Conservation (phyloP, 768 basidiomycete species). For the Podaxis rugospora region DNA sequence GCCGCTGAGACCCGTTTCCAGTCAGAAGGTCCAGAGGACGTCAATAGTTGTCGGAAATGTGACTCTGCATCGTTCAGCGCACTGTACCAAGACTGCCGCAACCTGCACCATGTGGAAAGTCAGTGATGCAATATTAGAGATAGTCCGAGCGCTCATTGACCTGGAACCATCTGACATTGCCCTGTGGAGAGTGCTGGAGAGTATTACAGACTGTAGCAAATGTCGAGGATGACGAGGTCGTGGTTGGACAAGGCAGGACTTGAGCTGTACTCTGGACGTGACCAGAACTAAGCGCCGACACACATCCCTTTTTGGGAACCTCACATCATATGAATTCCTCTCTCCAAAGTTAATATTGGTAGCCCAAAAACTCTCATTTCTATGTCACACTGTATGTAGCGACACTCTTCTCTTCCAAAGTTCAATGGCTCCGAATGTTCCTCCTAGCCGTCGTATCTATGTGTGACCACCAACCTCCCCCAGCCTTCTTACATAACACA, state of each 20-base stretch:
- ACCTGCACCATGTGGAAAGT: conserved; percentile 33
- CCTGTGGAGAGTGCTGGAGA: background rate
- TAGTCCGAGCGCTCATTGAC: conserved; percentile 12
- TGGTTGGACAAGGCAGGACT: background rate
- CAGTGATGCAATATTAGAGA: background rate
- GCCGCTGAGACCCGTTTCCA: conserved; percentile 78
- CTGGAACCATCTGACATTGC: conserved; percentile 31
- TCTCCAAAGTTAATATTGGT: background rate
- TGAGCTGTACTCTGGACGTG: background rate
- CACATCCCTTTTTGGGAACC: conserved; percentile 11
- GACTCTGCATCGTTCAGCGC: conserved; percentile 72
- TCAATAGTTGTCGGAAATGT: conserved; percentile 74
- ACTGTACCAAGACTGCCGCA: conserved; percentile 79
- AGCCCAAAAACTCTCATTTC: background rate
- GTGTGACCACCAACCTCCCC: no score
- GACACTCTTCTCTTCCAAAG: background rate
- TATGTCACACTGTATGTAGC: background rate
- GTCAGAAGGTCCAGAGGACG: conserved; percentile 52
- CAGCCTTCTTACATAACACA: no score
- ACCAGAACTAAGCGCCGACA: conserved; percentile 11
- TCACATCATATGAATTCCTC: background rate
- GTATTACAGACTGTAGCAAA: background rate
- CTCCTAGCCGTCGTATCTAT: no score
- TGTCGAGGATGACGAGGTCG: background rate
- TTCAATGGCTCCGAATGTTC: background rate